A percentile compares a stretch with the other conserved stretches of the same genome.
phyloP scores from a whole-genome alignment of 495 filamentous ascomycete genomes.

The Aspergillus nidulans region DNA sequence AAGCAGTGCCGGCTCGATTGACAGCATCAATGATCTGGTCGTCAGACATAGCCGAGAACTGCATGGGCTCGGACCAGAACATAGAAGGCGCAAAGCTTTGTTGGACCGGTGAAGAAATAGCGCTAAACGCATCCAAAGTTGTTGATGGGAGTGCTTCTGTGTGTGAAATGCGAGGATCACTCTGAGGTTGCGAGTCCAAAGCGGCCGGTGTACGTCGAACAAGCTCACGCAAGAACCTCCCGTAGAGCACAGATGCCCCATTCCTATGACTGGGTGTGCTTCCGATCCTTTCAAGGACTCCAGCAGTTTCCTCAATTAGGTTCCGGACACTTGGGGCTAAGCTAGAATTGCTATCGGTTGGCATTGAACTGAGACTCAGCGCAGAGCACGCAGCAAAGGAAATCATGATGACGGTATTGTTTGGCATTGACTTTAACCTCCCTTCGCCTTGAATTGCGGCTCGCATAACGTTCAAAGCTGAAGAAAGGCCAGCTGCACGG shows the following conservation, averaged over 20 bases:
- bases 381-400: conserved; percentile 70
- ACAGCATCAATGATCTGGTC: conserved; percentile 60
- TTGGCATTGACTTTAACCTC: conserved; percentile 68
- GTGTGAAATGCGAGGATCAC: conserved; percentile 7
- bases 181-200: conserved; percentile 3
- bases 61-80: conserved; percentile 51
- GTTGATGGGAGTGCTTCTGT: conserved; percentile 14
- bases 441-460: conserved; percentile 67
- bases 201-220: conserved; percentile 38
- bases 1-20: conserved; percentile 52
- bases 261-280: conserved; percentile 58
- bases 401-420: conserved; percentile 74
- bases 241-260: conserved; percentile 58
- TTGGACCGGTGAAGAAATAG: conserved; percentile 17
- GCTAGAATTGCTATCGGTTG: conserved; percentile 48
- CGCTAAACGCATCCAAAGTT: conserved; percentile 14
- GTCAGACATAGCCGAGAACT: conserved; percentile 65
- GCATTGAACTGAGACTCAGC: conserved; percentile 57
- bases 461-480: conserved; percentile 67
- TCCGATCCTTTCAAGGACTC: conserved; percentile 65
- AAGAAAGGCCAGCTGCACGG: conserved; percentile 62
- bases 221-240: conserved; percentile 56
- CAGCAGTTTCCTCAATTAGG: conserved; percentile 65
- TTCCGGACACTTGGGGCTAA: conserved; percentile 63
- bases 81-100: conserved; percentile 19